Conservation (phyloP, 768 basidiomycete species). For the Lentinula guzmanii region DNA sequence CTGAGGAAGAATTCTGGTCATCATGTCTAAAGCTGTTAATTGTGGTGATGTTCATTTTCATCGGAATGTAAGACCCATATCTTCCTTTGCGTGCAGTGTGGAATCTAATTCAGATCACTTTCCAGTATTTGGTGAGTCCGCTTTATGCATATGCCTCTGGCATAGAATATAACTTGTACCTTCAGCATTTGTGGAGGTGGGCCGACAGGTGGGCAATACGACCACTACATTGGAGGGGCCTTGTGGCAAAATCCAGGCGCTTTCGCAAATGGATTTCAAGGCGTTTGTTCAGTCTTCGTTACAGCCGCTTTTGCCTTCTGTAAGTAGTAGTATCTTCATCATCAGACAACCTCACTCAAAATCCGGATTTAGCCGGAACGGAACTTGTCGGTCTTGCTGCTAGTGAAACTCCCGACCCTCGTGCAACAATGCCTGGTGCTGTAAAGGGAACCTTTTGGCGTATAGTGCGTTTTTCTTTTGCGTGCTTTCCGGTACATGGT, state of each 20-base stretch:
- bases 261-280: constrained; percentile 35
- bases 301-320: constrained; percentile 21
- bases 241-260: constrained; percentile 33
- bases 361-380: constrained; percentile 28
- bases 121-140: constrained; percentile 23
- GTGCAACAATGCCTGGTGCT: constrained; percentile 17
- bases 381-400: constrained; percentile 42
- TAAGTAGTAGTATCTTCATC: not conserved
- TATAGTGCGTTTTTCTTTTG: constrained; percentile 23
- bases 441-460: constrained; percentile 46
- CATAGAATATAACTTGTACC: not conserved
- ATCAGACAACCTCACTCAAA: not conserved
- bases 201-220: constrained; percentile 27
- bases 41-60: constrained; percentile 39
- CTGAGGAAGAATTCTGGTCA: constrained; percentile 47
- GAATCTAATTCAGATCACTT: not conserved
- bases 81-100: not conserved
- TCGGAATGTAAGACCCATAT: constrained; percentile 29
- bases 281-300: constrained; percentile 40
- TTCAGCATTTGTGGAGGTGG: constrained; percentile 31
- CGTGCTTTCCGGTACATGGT: not conserved
- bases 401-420: constrained; percentile 39
- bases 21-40: constrained; percentile 41
- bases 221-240: constrained; percentile 30
- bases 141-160: not conserved